A percentile compares a stretch with the other conserved stretches of the same genome.
Conservation (phyloP, 2,329 filamentous ascomycete genomes). For the Capronia coronata region DNA sequence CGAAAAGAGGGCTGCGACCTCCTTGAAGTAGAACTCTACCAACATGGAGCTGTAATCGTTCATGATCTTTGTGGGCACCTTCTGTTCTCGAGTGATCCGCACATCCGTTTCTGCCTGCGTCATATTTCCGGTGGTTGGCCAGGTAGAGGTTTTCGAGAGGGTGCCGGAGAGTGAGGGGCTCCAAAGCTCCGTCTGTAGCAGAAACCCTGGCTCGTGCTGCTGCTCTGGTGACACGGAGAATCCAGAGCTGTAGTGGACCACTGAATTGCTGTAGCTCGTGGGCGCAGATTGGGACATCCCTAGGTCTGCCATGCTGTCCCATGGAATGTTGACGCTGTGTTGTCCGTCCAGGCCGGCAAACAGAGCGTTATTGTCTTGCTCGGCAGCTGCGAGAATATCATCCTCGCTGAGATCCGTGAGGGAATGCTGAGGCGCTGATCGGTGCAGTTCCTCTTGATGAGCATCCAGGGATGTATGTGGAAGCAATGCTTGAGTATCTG, state of each 20-base stretch:
- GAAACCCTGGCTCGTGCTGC: not conserved
- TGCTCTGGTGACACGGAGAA: not conserved
- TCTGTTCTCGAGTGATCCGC: not conserved
- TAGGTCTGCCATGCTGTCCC: not conserved
- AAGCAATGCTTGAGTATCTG: not conserved
- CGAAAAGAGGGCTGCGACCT: slow-evolving; percentile 57
- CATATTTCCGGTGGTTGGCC: not conserved
- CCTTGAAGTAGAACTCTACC: slow-evolving; percentile 59
- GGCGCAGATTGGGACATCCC: not conserved
- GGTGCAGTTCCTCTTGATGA: not conserved
- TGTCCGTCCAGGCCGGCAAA: not conserved
- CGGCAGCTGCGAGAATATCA: not conserved
- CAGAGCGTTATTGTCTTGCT: not conserved
- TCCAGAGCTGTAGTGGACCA: not conserved
- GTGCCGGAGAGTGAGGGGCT: not conserved
- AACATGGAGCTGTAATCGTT: slow-evolving; percentile 50
- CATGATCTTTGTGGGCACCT: not conserved
- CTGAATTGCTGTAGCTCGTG: not conserved
- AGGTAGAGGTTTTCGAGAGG: not conserved
- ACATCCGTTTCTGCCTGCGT: not conserved
- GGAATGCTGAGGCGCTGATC: not conserved
- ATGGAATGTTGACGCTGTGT: not conserved
- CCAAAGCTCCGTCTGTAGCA: not conserved
- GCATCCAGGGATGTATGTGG: not conserved
- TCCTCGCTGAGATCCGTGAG: not conserved